phyloP scores from a whole-genome alignment of 1,284 basidiomycete species.

The Apiotrichum sp. region DNA sequence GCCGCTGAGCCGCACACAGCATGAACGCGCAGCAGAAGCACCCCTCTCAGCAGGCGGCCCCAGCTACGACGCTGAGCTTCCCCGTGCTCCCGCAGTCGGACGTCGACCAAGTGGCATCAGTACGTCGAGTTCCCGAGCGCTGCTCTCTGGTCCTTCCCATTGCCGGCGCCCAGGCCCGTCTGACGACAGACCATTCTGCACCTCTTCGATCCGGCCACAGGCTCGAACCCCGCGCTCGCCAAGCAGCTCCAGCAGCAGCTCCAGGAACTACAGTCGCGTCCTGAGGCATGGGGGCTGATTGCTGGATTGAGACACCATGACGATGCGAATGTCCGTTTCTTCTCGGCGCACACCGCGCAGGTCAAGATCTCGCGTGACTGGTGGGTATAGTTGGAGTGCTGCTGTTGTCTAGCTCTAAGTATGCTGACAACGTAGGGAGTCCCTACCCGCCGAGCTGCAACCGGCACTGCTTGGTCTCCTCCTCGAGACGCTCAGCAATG shows the following conservation, averaged over 20 bases:
- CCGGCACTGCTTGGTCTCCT: slow-evolving; percentile 37
- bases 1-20: no score
- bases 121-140: slow-evolving; percentile 7
- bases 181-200: slow-evolving; percentile 36
- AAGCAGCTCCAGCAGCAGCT: slow-evolving; percentile 43
- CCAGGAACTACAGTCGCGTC: slow-evolving; percentile 37
- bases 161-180: not conserved
- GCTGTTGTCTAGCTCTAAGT: no score
- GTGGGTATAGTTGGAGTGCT: slow-evolving; percentile 50
- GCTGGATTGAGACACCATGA: slow-evolving; percentile 40
- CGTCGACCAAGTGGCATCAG: slow-evolving; percentile 34
- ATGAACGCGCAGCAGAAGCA: no score
- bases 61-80: slow-evolving; percentile 15
- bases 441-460: slow-evolving; percentile 40
- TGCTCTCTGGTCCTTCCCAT: not conserved
- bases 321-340: slow-evolving; percentile 80
- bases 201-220: slow-evolving; percentile 34
- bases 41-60: not conserved
- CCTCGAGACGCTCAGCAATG: slow-evolving; percentile 33
- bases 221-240: slow-evolving; percentile 32
- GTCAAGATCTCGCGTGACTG: slow-evolving; percentile 86
- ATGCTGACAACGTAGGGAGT: not conserved
- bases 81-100: slow-evolving; percentile 31
- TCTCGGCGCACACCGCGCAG: slow-evolving; percentile 81
- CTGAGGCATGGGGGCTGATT: slow-evolving; percentile 47